Percentiles rank a stretch among this genome's conserved stretches.
Evolutionary conservation across 805 yeast genomes (phyloP).

Genomic region (Candida ficus): DNA sequence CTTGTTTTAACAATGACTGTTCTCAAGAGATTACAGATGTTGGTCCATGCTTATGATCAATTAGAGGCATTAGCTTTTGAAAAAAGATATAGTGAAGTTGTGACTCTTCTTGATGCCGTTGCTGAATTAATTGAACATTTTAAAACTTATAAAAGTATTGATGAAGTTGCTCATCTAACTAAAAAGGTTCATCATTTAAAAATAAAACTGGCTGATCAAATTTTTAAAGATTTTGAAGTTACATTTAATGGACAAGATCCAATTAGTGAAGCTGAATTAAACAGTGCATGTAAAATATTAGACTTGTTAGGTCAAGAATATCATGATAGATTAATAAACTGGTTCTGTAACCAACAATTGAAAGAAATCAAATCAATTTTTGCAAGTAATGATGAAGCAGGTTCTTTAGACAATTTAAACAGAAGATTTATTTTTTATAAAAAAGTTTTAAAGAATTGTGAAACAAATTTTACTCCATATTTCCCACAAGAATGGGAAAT

Average conservation of each 20-base stretch:
- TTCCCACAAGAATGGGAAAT: conserved; percentile 78
- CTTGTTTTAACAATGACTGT: conserved; percentile 81
- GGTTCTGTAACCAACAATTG: conserved; percentile 68
- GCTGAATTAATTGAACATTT: conserved; percentile 68
- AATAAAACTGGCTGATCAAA: conserved; percentile 57
- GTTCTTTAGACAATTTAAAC: conserved; percentile 80
- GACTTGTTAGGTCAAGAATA: conserved; percentile 57
- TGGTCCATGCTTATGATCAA: conserved; percentile 67
- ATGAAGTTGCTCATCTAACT: conserved; percentile 66
- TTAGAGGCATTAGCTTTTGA: conserved; percentile 42
- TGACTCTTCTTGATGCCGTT: conserved; percentile 62
- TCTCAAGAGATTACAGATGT: conserved; percentile 80
- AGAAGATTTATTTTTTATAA: conserved; percentile 80
- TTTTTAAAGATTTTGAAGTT: conserved; percentile 67
- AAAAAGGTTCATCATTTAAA: conserved; percentile 56
- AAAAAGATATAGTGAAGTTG: conserved; percentile 48
- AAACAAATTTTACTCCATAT: conserved; percentile 40
- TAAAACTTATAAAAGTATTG: conserved; percentile 76
- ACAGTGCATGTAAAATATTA: conserved; percentile 67
- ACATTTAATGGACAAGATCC: conserved; percentile 31
- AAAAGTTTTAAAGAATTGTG: conserved; percentile 57
- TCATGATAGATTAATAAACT: conserved; percentile 54
- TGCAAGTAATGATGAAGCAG: conserved; percentile 83
- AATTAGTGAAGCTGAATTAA: conserved; percentile 28
- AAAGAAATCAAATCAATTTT: conserved; percentile 75